Percentiles rank a stretch among this genome's conserved stretches.
Conservation (phyloP, 331 rosid species). For the Malus hybrid region DNA sequence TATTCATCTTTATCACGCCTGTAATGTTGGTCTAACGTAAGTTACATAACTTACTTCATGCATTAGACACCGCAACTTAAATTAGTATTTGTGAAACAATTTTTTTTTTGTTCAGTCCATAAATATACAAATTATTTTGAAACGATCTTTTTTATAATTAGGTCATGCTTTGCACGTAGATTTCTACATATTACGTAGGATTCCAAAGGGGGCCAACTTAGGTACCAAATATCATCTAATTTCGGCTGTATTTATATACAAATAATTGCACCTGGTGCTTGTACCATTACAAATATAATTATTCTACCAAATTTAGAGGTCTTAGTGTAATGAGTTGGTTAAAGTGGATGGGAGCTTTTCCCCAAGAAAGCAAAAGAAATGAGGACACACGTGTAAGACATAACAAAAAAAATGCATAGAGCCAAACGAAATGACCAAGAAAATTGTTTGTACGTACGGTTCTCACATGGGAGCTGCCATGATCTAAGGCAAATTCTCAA, state of each 20-base stretch:
- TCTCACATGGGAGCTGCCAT: conserved; percentile 64
- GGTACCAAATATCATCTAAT: background rate
- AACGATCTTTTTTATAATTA: background rate
- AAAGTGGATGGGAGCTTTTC: conserved; percentile 3
- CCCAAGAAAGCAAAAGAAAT: background rate
- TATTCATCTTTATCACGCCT: background rate
- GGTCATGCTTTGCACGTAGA: background rate
- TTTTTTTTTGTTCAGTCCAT: background rate
- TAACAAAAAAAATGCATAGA: conserved; percentile 14
- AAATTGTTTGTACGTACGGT: conserved; percentile 17
- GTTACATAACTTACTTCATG: background rate
- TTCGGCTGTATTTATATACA: background rate
- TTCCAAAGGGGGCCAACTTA: background rate
- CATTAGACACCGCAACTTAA: background rate
- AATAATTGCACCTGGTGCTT: background rate
- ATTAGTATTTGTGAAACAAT: background rate
- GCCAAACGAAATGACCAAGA: conserved; percentile 30
- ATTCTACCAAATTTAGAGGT: background rate
- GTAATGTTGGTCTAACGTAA: background rate
- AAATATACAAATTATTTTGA: background rate
- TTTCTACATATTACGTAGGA: background rate
- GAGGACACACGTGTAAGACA: conserved; percentile 59
- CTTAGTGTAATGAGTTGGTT: conserved; percentile 28
- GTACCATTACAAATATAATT: background rate
- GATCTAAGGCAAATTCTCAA: conserved; percentile 44